Conservation (phyloP, 2,329 filamentous ascomycete species). For the Neonectria punicea region DNA sequence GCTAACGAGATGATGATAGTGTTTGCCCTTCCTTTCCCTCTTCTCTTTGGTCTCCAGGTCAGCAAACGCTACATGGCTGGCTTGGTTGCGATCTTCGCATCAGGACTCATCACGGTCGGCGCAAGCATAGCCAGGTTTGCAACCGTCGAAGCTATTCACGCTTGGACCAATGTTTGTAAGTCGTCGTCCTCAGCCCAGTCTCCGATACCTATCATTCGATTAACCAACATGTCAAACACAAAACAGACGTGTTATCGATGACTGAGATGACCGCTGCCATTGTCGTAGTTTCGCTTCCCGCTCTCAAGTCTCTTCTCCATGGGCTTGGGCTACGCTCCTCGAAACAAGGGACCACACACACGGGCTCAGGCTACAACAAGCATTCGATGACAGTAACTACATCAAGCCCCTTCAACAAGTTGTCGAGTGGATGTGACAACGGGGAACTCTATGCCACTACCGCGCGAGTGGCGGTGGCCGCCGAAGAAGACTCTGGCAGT, state of each 20-base stretch:
- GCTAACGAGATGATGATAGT: not conserved
- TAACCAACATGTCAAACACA: not conserved
- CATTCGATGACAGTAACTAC: too few relatives aligned
- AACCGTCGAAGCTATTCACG: constrained; percentile 35
- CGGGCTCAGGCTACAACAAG: too few relatives aligned
- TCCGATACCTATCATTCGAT: too few relatives aligned
- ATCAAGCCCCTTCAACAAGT: not conserved
- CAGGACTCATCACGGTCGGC: constrained; percentile 32
- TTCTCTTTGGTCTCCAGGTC: constrained; percentile 29
- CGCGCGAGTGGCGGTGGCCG: not conserved
- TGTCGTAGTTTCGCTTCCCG: constrained; percentile 33
- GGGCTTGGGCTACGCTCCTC: constrained; percentile 27
- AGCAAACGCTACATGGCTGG: constrained; percentile 31
- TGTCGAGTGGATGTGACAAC: constrained; percentile 33
- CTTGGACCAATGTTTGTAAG: constrained; percentile 41
- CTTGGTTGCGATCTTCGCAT: constrained; percentile 31
- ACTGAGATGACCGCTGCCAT: constrained; percentile 34
- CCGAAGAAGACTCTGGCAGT: constrained; percentile 35
- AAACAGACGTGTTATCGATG: constrained; percentile 35
- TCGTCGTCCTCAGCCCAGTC: not conserved
- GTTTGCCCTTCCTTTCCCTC: constrained; percentile 30
- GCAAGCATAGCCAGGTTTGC: constrained; percentile 34
- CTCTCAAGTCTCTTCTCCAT: constrained; percentile 35
- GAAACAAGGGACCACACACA: constrained; percentile 31
- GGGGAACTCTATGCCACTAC: not conserved